A percentile compares a stretch with the other conserved stretches of the same genome.
Conservation (phyloP, 331 rosid species). For the Stylosanthes scabra region DNA sequence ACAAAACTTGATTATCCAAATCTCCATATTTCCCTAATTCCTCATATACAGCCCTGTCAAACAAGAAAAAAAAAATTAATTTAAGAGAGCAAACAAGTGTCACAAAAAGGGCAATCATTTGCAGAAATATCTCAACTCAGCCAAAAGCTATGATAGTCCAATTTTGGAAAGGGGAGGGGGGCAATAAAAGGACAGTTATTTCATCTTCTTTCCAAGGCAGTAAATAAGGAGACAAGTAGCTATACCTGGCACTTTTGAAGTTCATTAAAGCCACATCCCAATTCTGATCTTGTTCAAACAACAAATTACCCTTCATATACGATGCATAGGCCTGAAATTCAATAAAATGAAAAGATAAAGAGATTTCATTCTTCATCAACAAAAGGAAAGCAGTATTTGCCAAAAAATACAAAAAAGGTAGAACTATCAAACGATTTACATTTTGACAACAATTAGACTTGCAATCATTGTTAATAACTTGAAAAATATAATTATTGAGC, state of each 20-base stretch:
- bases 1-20: conserved; percentile 89
- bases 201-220: conserved; percentile 23
- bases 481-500: conserved; percentile 28
- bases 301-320: conserved; percentile 93
- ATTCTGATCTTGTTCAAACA: conserved; percentile 95
- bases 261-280: conserved; percentile 91
- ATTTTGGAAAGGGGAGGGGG: background rate
- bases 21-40: conserved; percentile 98
- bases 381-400: background rate
- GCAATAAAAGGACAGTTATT: conserved; percentile 1
- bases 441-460: conserved; percentile 1
- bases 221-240: conserved; percentile 31
- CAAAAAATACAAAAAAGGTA: background rate
- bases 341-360: conserved; percentile 23
- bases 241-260: conserved; percentile 98
- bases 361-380: conserved; percentile 23
- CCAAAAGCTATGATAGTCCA: background rate
- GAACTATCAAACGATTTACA: conserved; percentile 29
- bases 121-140: background rate
- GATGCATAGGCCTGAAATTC: conserved; percentile 89
- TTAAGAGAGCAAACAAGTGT: background rate
- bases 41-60: conserved; percentile 89
- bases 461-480: background rate
- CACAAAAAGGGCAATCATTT: background rate
- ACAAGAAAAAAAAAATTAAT: background rate